A percentile compares a stretch with the other conserved stretches of the same genome.
These are phyloP conservation scores for Cladophialophora chaetospira DNA, from an alignment of 2,329 filamentous ascomycete species.

Conservation along the genomic window DNA sequence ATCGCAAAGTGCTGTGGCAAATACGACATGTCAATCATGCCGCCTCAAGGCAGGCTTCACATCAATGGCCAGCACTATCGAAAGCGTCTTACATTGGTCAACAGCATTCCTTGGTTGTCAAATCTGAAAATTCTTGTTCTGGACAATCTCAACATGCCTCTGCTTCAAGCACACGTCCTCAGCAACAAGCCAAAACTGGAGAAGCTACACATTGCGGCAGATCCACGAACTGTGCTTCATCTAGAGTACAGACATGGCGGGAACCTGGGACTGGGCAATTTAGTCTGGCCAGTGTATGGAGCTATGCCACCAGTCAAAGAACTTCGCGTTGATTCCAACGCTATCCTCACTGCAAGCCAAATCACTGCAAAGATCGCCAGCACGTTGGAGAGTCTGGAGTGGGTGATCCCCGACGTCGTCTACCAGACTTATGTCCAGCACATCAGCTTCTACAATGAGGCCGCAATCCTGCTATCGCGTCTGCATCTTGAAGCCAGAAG, in stretches of 20 bases:
- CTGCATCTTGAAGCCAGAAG: not conserved
- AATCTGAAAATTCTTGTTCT: constrained; percentile 25
- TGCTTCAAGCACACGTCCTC: constrained; percentile 20
- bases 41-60: constrained; percentile 4
- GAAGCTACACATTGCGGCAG: constrained; percentile 20
- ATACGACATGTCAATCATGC: constrained; percentile 8
- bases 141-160: constrained; percentile 27
- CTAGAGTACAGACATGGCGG: not conserved
- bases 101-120: constrained; percentile 12
- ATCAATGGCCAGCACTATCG: constrained; percentile 19
- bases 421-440: not conserved
- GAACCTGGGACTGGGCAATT: not conserved
- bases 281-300: not conserved
- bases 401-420: constrained; percentile 7
- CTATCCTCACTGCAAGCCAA: constrained; percentile 5
- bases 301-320: constrained; percentile 16
- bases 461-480: not conserved
- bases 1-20: constrained; percentile 16
- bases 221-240: constrained; percentile 25
- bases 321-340: constrained; percentile 24
- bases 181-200: constrained; percentile 26
- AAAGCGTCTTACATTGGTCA: constrained; percentile 7
- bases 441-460: constrained; percentile 2
- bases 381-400: constrained; percentile 21
- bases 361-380: not conserved